Evolutionary conservation across 148 eudicot species (phyloP).

Genomic region (Rhododendron vialii): DNA sequence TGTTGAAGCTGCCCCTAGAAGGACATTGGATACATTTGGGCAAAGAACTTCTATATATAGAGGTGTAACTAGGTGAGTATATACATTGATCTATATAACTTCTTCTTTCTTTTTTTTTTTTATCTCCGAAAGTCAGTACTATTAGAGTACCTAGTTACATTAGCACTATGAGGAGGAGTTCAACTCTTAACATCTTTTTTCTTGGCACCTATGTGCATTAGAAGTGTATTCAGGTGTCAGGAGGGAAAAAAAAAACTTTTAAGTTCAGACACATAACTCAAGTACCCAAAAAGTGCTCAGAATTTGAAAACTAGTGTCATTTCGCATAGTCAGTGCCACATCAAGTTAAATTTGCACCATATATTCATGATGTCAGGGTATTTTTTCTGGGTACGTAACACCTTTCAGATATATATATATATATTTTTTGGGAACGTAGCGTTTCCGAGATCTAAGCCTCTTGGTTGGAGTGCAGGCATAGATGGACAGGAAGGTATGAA

Average conservation of each 20-base stretch:
- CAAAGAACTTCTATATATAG: conserved; percentile 93
- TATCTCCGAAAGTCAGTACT: too few species aligned
- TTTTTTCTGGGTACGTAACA: not conserved
- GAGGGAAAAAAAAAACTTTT: not conserved
- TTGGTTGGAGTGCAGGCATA: conserved; percentile 47
- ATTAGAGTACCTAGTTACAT: too few species aligned
- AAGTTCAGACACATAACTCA: not conserved
- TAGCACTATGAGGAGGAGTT: not conserved
- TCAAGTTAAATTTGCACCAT: not conserved
- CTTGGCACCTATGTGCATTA: not conserved
- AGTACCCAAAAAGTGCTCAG: not conserved
- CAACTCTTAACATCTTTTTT: not conserved
- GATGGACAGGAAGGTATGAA: conserved; percentile 94
- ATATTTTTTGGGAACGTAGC: not conserved
- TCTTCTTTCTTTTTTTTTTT: too few species aligned
- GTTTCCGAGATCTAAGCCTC: not conserved
- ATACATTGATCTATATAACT: not conserved
- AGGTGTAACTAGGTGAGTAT: conserved; percentile 80
- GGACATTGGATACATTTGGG: conserved; percentile 84
- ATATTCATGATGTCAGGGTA: not conserved
- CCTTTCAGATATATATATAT: not conserved
- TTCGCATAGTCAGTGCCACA: not conserved
- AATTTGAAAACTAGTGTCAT: not conserved
- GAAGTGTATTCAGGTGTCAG: too few species aligned
- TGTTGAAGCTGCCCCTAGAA: conserved; percentile 79